phyloP scores from a whole-genome alignment of 257 asterid genomes.

The Striga asiatica region DNA sequence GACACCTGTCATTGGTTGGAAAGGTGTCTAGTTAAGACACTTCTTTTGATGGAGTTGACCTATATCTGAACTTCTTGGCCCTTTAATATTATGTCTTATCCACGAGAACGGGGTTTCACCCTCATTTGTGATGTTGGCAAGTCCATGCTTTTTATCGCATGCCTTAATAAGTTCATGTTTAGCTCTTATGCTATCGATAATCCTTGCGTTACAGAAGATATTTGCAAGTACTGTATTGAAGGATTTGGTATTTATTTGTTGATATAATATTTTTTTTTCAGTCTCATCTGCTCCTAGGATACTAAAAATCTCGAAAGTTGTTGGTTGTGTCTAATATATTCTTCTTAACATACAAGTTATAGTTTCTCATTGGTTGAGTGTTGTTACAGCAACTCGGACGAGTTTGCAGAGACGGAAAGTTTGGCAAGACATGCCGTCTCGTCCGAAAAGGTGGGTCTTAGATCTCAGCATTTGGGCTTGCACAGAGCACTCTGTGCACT shows the following conservation, averaged over 20 bases:
- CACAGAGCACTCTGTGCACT: constrained; percentile 61
- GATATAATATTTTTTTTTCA: not conserved
- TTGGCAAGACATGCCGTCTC: constrained; percentile 54
- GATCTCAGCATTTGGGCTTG: constrained; percentile 64
- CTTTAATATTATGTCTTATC: not conserved
- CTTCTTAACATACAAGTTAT: constrained; percentile 1
- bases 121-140: not conserved
- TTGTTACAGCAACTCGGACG: constrained; percentile 44
- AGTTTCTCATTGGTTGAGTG: not conserved
- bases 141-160: not conserved
- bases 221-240: too few species aligned
- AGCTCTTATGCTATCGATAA: too few species aligned
- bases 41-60: not conserved
- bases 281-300: not conserved
- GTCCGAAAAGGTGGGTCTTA: constrained; percentile 32
- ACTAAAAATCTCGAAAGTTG: not conserved
- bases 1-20: constrained; percentile 9
- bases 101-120: not conserved
- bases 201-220: not conserved
- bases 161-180: too few species aligned
- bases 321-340: constrained; percentile 8
- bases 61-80: not conserved
- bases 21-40: constrained; percentile 7
- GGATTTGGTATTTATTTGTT: not conserved
- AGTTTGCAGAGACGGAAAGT: constrained; percentile 42